Conservation (phyloP, 331 rosid species). For the Quercus tomentella region DNA sequence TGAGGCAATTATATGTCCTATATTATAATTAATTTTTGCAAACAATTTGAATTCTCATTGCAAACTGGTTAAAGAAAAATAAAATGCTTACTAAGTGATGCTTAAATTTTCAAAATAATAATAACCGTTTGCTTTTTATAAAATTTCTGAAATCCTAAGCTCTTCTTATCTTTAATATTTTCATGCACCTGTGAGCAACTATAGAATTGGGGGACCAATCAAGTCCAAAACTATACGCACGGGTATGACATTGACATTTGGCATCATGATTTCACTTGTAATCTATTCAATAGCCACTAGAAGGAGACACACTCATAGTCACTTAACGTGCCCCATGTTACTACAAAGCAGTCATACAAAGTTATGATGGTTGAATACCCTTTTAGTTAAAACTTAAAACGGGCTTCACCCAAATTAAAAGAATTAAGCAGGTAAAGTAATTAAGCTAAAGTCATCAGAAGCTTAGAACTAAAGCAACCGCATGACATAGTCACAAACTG, state of each 20-base stretch:
- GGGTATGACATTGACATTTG: background rate
- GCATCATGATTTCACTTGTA: slow-evolving; percentile 1
- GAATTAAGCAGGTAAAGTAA: too few relatives aligned
- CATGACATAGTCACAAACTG: background rate
- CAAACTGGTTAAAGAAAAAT: background rate
- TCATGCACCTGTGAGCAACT: background rate
- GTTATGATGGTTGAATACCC: background rate
- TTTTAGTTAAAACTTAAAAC: background rate
- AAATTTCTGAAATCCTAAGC: background rate
- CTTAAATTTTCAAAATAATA: too few relatives aligned
- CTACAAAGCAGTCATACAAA: background rate
- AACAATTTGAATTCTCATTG: background rate
- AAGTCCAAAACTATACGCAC: slow-evolving; percentile 3
- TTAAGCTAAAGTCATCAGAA: background rate
- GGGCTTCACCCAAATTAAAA: background rate
- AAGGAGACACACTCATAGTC: background rate
- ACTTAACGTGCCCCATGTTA: background rate
- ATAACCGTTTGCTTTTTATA: background rate
- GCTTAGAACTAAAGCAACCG: background rate
- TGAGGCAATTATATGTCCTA: background rate
- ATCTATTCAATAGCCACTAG: slow-evolving; percentile 14
- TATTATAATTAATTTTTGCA: background rate
- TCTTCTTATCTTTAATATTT: background rate
- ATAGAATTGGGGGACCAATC: slow-evolving; percentile 24
- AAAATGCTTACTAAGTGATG: background rate